Evolutionary conservation across 345 rosid genomes (phyloP).

Genomic region (Salix viminalis): DNA sequence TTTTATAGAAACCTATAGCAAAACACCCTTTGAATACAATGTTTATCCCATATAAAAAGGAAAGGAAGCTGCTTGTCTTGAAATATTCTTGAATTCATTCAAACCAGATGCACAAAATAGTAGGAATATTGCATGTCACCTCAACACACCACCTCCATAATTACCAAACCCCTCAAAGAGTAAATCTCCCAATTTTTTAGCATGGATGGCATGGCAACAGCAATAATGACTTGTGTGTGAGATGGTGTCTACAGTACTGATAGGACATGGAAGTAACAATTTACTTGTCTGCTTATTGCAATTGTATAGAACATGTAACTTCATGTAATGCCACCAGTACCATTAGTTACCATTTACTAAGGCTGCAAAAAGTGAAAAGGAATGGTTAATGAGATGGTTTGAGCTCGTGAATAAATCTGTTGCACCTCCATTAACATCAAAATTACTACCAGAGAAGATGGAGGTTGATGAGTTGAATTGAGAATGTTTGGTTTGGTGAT

Average conservation of each 20-base stretch:
- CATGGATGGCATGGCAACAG: background rate
- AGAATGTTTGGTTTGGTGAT: background rate
- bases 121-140: background rate
- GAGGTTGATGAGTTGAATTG: background rate
- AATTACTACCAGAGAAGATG: background rate
- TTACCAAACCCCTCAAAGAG: background rate
- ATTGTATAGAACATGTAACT: background rate
- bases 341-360: background rate
- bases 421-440: background rate
- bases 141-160: background rate
- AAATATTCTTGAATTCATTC: background rate
- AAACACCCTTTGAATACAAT: background rate
- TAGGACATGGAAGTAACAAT: background rate
- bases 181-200: background rate
- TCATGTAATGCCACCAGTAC: background rate
- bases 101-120: background rate
- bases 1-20: background rate
- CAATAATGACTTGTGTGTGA: background rate
- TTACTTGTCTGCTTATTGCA: background rate
- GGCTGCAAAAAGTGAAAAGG: background rate
- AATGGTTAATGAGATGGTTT: background rate
- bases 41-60: background rate
- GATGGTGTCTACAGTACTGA: background rate
- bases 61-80: background rate
- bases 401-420: background rate